Evolutionary conservation across 805 yeast species (phyloP).

Genomic region (Wickerhamiella sergipiensis): DNA sequence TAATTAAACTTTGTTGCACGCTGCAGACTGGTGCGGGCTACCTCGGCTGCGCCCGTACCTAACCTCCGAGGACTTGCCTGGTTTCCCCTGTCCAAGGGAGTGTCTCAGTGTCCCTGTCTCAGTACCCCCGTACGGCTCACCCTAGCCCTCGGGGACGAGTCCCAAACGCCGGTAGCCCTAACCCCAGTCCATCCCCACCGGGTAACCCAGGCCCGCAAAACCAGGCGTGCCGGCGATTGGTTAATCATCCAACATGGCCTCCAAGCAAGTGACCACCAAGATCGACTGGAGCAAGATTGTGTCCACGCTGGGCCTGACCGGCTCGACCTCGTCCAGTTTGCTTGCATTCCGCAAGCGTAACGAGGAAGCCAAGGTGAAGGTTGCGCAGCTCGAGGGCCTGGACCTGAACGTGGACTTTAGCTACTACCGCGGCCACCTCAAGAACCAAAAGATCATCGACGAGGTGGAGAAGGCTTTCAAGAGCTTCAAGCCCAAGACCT

Average conservation of each 20-base stretch:
- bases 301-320: constrained; percentile 80
- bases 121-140: too few relatives aligned
- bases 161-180: too few relatives aligned
- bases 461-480: constrained; percentile 68
- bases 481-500: constrained; percentile 67
- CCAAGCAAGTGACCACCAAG: constrained; percentile 47
- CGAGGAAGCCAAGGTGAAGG: constrained; percentile 87
- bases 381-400: constrained; percentile 57
- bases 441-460: constrained; percentile 66
- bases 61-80: too few relatives aligned
- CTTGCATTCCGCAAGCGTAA: constrained; percentile 94
- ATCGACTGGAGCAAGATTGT: constrained; percentile 91
- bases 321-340: constrained; percentile 77
- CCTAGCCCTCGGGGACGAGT: too few relatives aligned
- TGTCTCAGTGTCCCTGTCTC: too few relatives aligned
- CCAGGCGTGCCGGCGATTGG: constrained; percentile 1
- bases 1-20: not conserved
- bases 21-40: not conserved
- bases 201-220: not conserved
- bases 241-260: constrained; percentile 9
- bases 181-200: too few relatives aligned
- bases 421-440: constrained; percentile 64
- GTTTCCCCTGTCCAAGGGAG: too few relatives aligned
- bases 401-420: constrained; percentile 68
- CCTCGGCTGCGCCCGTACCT: too few relatives aligned